Base-by-base conservation (phyloP, 1,284 basidiomycete species). In the Rhodotorula sp. region DNA sequence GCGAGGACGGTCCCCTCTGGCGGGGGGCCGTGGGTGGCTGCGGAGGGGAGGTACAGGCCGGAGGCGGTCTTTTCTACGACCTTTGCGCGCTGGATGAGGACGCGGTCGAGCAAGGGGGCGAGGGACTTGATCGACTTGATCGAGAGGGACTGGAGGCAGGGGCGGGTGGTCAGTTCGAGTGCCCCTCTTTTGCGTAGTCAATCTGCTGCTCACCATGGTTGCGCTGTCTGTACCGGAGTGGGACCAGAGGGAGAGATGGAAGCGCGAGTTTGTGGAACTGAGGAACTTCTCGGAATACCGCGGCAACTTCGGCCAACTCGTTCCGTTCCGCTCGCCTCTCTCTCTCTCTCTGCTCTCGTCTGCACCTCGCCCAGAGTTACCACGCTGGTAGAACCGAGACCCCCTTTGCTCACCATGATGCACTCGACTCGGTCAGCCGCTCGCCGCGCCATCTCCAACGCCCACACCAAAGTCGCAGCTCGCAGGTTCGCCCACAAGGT, bases 1-100 rank as follows among this genome's bases (percentile, higher is more conserved):
- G 96, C 92, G 81, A 98, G 91, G 80, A 98, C 96, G 65, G 92
- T 96, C 7, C 94, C 96, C 83, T 98, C 96, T 4, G 96, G 95
- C 14, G 98, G 87, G 34, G 94, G 93, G 75, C 83, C 88, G 75
- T 83, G 87, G 60, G 92, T 93, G 2, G 90, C 88, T 14, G 92
- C 91, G 18, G 91, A 89, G 31, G 96, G 96, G 67, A 99, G 86
- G 88, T 96, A 95, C 82, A 99, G 88, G 63, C 96, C 96, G 47
- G 90, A 84, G 21, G 93, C 90, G 49, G 94, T 97, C 93, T 97
- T 96, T 72, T 79, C 77, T 79, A 74, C 92, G 57, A 93, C 86
- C 86, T 97, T 97, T 88, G 96, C 96, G 75, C 95, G 88, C 85
- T 98, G 95, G 72, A 99, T 94, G 74, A 99, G 87, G 76, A 99